A percentile compares a stretch with the other conserved stretches of the same genome.
These are phyloP conservation scores for Sporisorium scitamineum DNA, from an alignment of 1,284 basidiomycete genomes.

Conservation along the genomic window DNA sequence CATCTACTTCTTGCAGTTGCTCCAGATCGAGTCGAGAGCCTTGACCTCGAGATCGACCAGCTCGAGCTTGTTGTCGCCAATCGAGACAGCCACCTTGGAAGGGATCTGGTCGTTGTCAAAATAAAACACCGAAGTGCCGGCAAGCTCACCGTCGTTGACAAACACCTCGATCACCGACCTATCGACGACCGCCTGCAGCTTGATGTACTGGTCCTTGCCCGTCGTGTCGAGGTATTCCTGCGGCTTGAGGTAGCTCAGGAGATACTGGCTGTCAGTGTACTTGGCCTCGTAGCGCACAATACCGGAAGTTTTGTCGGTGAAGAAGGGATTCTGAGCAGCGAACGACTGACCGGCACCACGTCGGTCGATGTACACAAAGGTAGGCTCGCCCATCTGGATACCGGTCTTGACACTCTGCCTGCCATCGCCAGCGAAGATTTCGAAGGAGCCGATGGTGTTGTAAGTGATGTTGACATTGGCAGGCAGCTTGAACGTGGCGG, in stretches of 20 bases:
- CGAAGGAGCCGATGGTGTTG: constrained; percentile 46
- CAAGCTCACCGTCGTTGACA: constrained; percentile 61
- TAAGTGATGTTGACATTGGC: constrained; percentile 37
- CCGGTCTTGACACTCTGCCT: constrained; percentile 52
- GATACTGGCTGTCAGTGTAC: constrained; percentile 38
- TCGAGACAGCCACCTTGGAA: constrained; percentile 32
- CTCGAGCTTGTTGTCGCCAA: constrained; percentile 47
- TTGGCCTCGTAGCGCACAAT: constrained; percentile 46
- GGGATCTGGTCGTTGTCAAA: constrained; percentile 54
- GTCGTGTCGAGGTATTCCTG: constrained; percentile 23
- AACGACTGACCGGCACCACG: constrained; percentile 62
- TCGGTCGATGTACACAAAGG: constrained; percentile 67
- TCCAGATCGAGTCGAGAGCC: constrained; percentile 48
- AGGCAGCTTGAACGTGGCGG: constrained; percentile 60
- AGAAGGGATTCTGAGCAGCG: constrained; percentile 64
- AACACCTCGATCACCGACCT: constrained; percentile 67
- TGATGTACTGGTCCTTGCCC: constrained; percentile 30
- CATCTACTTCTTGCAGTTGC: constrained; percentile 24
- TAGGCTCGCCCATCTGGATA: constrained; percentile 61
- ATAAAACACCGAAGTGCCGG: constrained; percentile 51
- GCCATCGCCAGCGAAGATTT: constrained; percentile 34
- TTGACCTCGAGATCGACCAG: constrained; percentile 42
- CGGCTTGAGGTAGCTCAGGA: constrained; percentile 32
- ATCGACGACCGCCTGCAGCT: constrained; percentile 63
- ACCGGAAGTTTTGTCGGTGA: constrained; percentile 66